phyloP scores from a whole-genome alignment of 1,284 basidiomycete species.

The Ceratobasidium sp. region DNA sequence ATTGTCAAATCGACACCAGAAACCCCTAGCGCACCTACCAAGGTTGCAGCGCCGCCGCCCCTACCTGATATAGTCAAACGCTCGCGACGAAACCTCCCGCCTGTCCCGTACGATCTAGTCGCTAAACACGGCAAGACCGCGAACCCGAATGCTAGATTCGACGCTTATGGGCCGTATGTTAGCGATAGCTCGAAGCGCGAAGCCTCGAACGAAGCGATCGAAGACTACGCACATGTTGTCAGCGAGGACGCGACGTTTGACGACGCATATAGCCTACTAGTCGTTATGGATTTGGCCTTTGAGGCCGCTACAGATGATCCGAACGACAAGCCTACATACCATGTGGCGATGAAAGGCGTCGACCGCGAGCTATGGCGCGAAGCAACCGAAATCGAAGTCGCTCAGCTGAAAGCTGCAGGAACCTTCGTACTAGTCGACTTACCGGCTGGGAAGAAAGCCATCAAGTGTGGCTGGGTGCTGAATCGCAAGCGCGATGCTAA shows the following conservation, averaged over 20 bases:
- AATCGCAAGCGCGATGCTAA: slow-evolving; percentile 5
- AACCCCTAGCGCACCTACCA: background rate
- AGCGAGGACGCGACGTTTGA: background rate
- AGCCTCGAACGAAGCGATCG: background rate
- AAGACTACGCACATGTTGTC: background rate
- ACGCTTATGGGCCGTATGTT: background rate
- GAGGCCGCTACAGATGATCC: background rate
- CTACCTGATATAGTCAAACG: background rate
- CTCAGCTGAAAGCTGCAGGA: slow-evolving; percentile 7
- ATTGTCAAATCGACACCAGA: no score
- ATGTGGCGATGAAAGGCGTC: slow-evolving; percentile 5
- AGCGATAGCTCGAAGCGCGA: background rate
- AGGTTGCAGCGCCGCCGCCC: background rate
- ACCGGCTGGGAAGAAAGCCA: no score
- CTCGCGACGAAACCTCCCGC: background rate
- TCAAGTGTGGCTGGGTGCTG: background rate
- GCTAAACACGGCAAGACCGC: background rate
- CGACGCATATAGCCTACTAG: slow-evolving; percentile 4
- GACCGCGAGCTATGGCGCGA: slow-evolving; percentile 19
- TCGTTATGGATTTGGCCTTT: background rate
- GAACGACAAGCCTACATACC: background rate
- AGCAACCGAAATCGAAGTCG: background rate
- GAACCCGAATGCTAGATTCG: background rate
- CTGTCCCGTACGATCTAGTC: background rate
- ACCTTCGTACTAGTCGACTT: background rate